Base-by-base conservation (phyloP, 73 alveolate species). In the Halteria grandinella region DNA sequence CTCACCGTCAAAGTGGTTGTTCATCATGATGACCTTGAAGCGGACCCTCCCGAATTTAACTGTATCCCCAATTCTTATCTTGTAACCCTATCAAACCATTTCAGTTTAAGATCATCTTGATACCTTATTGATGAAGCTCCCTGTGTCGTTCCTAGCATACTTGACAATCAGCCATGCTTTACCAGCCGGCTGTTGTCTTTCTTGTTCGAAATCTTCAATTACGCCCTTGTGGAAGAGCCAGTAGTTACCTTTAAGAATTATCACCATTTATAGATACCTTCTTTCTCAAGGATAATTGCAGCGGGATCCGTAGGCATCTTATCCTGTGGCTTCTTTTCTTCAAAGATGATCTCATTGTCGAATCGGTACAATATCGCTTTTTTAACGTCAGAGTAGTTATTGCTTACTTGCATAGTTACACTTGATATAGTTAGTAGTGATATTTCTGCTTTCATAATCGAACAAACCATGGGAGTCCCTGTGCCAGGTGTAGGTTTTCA, bases 391-490 rank as follows among this genome's bases (percentile, higher is more conserved):
- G 17, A 45, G 27, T 43, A 20, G n/a, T n/a, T n/a, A n/a, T n/a
- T n/a, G 41, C 25, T 62, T 62, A 66, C 80, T 27, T 2, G 80
- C 43, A 24, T 21, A 66, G 31, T 66, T 66, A 43, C 80, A 66
- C 28, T 66, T 66, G 29, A 53, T 36, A 34, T 49, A 53, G 31
- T 76, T 82, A 31, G 60, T 80, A 27, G 81, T 79, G 28, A 85
- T 52, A 51, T 55, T 76, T 60, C 88, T 91, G 73, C 87, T 90
- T 81, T 92, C 98, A 75, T 90, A 92, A 55, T 92, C 98, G 54
- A 92, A 92, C 43, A 92, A 69, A 0, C 95, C 95, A 78, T 92
- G 98, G 27, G 93, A 77, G 44, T 92, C 98, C 34, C 95, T 69
- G 45, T 44, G 64, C 96, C 98, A 92, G 20, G 98, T 92, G 29